phyloP scores from a whole-genome alignment of 345 rosid species.

The Linum tenue region DNA sequence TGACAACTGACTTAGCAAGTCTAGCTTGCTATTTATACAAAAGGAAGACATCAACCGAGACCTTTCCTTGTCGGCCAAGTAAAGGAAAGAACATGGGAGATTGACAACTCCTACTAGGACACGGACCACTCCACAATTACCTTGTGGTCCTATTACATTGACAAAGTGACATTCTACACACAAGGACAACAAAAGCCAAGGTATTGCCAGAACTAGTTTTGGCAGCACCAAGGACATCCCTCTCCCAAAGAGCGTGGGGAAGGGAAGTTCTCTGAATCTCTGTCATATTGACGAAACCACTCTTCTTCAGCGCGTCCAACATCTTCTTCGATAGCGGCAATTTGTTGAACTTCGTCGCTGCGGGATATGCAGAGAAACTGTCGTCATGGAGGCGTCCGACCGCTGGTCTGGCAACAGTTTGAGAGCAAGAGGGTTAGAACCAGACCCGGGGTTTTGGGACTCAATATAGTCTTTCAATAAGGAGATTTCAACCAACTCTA shows the following conservation, averaged over 20 bases:
- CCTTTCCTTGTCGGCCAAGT: too few species aligned
- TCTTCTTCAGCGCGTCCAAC: constrained; percentile 48
- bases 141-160: too few species aligned
- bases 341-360: constrained; percentile 46
- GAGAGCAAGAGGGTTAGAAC: constrained; percentile 62
- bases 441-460: constrained; percentile 72
- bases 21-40: too few species aligned
- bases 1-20: too few species aligned
- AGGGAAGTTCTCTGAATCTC: constrained; percentile 79
- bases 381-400: constrained; percentile 44
- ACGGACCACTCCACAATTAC: too few species aligned
- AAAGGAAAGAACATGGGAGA: too few species aligned
- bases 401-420: constrained; percentile 39
- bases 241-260: constrained; percentile 79
- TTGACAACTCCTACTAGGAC: too few species aligned
- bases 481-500: constrained; percentile 35
- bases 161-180: too few species aligned
- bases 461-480: constrained; percentile 62
- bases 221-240: constrained; percentile 90
- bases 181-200: constrained; percentile 80
- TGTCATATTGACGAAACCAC: constrained; percentile 50
- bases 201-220: constrained; percentile 96
- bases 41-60: too few species aligned
- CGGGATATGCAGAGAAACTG: constrained; percentile 53
- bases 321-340: constrained; percentile 75